These are phyloP conservation scores for Arctium lappa DNA, from an alignment of 129 eudicot genomes.

Conservation along the genomic window DNA sequence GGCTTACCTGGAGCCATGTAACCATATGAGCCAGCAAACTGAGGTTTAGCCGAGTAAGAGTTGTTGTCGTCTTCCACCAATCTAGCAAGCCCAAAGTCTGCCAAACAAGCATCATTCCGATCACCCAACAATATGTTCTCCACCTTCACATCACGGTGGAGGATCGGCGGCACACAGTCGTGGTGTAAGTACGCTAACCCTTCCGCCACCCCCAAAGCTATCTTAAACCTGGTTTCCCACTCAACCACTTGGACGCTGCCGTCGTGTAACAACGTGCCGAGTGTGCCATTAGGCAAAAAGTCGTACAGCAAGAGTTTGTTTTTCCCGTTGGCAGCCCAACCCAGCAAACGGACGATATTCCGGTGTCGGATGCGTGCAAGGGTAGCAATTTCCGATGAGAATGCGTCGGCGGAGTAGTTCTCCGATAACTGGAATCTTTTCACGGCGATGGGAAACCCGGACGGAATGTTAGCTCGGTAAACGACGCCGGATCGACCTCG, in stretches of 20 bases:
- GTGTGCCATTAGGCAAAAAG: conserved; percentile 69
- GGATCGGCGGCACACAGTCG: conserved; percentile 80
- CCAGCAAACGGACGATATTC: conserved; percentile 71
- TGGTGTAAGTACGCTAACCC: conserved; percentile 92
- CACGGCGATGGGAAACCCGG: conserved; percentile 64
- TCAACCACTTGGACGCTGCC: conserved; percentile 45
- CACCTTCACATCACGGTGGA: conserved; percentile 89
- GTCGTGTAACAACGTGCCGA: conserved; percentile 68
- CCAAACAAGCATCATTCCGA: conserved; percentile 71
- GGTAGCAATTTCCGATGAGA: conserved; percentile 85
- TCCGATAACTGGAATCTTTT: conserved; percentile 66
- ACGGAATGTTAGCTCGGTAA: conserved; percentile 44
- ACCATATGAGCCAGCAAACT: conserved; percentile 92
- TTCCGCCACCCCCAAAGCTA: conserved; percentile 88
- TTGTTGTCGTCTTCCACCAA: conserved; percentile 60
- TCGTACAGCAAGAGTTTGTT: conserved; percentile 76
- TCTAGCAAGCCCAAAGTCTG: conserved; percentile 93
- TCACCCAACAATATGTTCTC: conserved; percentile 81
- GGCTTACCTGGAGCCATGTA: conserved; percentile 91
- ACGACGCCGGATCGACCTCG: conserved; percentile 74
- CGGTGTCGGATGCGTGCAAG: conserved; percentile 78
- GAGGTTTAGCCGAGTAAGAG: conserved; percentile 59
- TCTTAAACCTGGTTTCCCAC: conserved; percentile 83
- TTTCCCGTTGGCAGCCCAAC: conserved; percentile 88
- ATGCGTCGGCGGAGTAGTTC: conserved; percentile 54